Evolutionary conservation across 1,139 yeast species (phyloP), one percentile per base, ranked within the genome.

Genomic region (Saccharomyces hybrid): DNA sequence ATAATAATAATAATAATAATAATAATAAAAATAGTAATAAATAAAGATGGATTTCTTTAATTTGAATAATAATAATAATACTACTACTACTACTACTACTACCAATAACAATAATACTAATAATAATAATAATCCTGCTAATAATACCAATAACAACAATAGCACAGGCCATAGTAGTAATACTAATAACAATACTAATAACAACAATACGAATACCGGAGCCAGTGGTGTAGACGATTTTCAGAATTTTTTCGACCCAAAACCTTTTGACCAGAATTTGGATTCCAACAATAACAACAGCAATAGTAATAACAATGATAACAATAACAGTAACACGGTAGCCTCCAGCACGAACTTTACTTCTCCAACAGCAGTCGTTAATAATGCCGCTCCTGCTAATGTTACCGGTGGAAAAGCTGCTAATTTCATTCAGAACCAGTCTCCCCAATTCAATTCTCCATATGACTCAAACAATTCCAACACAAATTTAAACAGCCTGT

Each of bases 401-500:
- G 46, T 47, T 5, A 13, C 48, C n/a, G 28, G 25, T 23, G 26
- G 48, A 6, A 47, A 28, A 7, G 34, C 48, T 13, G 48, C 26
- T 13, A 50, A 50, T 19, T 50, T 44, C 25, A 25, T 50, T 16
- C 48, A 28, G 8, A 50, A 50, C n/a, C 50, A 48, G 8, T 50
- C 52, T 7, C 52, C 52, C 9, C 48, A 26, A 16, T 26, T 27
- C 4, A 27, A 14, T 14, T 46, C 48, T 9, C 23, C 48, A 25
- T 46, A 26, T 27, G 48, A 27, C 11, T 46, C 48, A 3, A 46
- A 46, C 28, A 54, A 52, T 28, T 54, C 38, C 49, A 58, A 58
- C 47, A 50, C 54, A 5, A 50, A 52, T 9, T 28, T 16, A n/a
- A 34, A 29, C 26, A 57, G 58, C 28, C 47, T 69, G 25, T 66